Evolutionary conservation across 805 yeast species (phyloP).

Genomic region (Candida coquimbonensis): DNA sequence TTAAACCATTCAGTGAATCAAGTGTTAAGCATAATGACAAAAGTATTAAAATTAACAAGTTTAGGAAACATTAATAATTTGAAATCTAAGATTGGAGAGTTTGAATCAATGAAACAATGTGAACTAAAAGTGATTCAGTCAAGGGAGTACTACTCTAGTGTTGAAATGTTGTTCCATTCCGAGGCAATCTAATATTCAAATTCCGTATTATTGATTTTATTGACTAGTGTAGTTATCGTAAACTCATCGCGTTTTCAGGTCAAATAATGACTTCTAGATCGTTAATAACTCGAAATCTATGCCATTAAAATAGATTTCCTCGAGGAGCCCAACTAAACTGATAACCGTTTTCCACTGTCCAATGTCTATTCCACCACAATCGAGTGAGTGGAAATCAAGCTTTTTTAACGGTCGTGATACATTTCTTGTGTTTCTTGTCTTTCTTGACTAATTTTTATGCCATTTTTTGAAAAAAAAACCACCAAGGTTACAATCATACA

Average conservation of each 20-base stretch:
- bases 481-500: neutral
- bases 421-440: no score
- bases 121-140: conserved; percentile 67
- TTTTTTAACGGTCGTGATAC: no score
- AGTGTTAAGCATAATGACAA: conserved; percentile 48
- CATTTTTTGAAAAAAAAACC: neutral
- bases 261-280: no score
- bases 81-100: conserved; percentile 45
- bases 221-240: neutral
- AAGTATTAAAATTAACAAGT: conserved; percentile 43
- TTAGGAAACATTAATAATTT: conserved; percentile 22
- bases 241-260: no score
- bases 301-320: no score
- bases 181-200: conserved; percentile 41
- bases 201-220: neutral
- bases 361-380: neutral
- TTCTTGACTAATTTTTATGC: no score
- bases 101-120: conserved; percentile 61
- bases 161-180: conserved; percentile 10
- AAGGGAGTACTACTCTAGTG: conserved; percentile 27
- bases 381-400: conserved; percentile 51
- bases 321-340: no score
- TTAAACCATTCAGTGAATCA: conserved; percentile 37
- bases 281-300: no score
- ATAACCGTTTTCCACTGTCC: no score